A percentile compares a stretch with the other conserved stretches of the same genome.
These are phyloP conservation scores for Nephelium lappaceum DNA, from an alignment of 345 rosid genomes.

Conservation along the genomic window DNA sequence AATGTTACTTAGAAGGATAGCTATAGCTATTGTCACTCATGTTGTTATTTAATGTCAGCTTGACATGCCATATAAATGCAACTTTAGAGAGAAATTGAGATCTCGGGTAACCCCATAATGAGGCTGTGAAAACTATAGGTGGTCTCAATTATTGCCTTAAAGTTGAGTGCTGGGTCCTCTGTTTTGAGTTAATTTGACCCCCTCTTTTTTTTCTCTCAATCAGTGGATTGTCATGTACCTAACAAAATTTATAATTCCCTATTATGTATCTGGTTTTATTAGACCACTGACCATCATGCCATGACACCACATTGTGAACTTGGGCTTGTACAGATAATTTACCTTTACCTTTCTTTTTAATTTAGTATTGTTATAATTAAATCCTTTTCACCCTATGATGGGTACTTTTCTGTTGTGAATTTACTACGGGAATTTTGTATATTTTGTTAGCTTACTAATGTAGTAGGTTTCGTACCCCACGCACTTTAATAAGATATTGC, in stretches of 20 bases:
- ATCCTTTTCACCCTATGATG: too few relatives aligned
- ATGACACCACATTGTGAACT: neutral
- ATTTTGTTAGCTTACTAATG: too few relatives aligned
- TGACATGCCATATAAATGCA: neutral
- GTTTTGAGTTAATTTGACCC: neutral
- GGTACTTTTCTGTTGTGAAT: too few relatives aligned
- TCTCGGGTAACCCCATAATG: neutral
- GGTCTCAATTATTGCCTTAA: constrained; percentile 16
- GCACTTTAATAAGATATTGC: too few relatives aligned
- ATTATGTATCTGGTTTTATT: neutral
- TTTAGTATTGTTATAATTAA: too few relatives aligned
- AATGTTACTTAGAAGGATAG: neutral
- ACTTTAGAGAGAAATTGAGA: neutral
- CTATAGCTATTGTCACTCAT: neutral
- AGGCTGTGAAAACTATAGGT: neutral
- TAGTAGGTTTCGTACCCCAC: too few relatives aligned
- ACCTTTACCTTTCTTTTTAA: too few relatives aligned
- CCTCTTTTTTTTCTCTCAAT: neutral
- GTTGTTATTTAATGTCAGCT: neutral
- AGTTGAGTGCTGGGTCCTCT: neutral
- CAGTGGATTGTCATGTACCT: neutral
- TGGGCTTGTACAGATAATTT: neutral
- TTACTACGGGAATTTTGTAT: too few relatives aligned
- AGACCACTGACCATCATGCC: neutral
- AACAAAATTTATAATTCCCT: constrained; percentile 7